These are phyloP conservation scores for Globisporangium acanthophoron DNA, from an alignment of 352 stramenopile genomes.

Conservation along the genomic window DNA sequence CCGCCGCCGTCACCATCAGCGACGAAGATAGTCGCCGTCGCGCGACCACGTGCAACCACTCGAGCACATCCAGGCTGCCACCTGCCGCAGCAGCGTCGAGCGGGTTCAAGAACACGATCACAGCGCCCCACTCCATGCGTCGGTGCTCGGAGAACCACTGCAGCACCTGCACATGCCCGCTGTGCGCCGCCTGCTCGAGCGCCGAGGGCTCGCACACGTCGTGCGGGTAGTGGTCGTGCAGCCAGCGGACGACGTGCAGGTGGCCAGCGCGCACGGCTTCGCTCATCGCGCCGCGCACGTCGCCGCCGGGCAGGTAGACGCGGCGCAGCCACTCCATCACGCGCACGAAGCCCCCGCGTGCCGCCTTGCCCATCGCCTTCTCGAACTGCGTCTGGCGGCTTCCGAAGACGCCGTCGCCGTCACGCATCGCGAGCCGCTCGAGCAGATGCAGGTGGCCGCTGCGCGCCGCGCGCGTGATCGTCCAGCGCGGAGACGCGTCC, in stretches of 20 bases:
- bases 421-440: neutral
- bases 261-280: neutral
- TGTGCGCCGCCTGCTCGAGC: neutral
- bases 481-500: slow-evolving; percentile 4
- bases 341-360: neutral
- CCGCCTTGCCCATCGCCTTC: slow-evolving; percentile 8
- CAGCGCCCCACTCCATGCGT: neutral
- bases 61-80: neutral
- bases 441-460: slow-evolving; percentile 5
- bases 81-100: neutral
- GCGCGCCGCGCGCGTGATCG: neutral
- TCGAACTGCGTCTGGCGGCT: slow-evolving; percentile 4
- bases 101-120: slow-evolving; percentile 1
- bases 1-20: slow-evolving; percentile 2
- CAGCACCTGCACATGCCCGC: neutral
- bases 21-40: neutral
- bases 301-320: neutral
- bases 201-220: slow-evolving; percentile 1
- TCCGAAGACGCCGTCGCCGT: neutral
- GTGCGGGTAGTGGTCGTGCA: neutral
- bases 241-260: slow-evolving; percentile 1
- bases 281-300: slow-evolving; percentile 1
- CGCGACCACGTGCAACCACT: slow-evolving; percentile 1
- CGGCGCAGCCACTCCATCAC: slow-evolving; percentile 5
- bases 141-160: slow-evolving; percentile 4